phyloP scores from a whole-genome alignment of 2,329 filamentous ascomycete species.

The Diaporthe ilicicola region DNA sequence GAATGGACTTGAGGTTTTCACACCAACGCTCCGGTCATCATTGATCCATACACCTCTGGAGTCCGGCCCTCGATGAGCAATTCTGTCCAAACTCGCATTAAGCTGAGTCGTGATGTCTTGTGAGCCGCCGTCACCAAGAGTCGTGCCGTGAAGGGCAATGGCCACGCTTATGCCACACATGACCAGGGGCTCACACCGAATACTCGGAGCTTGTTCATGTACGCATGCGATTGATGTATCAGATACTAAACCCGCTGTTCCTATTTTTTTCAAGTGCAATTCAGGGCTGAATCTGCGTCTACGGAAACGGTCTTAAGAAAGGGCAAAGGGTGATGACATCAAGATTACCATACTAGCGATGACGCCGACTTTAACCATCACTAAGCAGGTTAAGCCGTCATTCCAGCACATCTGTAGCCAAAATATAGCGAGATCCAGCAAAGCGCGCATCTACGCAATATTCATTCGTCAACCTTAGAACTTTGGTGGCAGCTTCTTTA shows the following conservation, averaged over 20 bases:
- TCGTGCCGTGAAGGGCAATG: slow-evolving; percentile 9
- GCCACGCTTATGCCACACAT: slow-evolving; percentile 21
- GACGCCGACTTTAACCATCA: background rate
- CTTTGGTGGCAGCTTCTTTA: background rate
- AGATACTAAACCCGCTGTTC: background rate
- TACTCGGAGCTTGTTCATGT: background rate
- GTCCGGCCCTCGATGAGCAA: slow-evolving; percentile 45
- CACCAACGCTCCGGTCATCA: slow-evolving; percentile 32
- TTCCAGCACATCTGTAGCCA: too few relatives aligned
- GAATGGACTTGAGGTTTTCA: background rate
- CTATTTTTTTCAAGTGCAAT: too few relatives aligned
- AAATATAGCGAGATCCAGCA: too few relatives aligned
- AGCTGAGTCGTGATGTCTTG: slow-evolving; percentile 31
- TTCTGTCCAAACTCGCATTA: slow-evolving; percentile 37
- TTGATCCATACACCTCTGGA: slow-evolving; percentile 42
- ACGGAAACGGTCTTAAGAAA: too few relatives aligned
- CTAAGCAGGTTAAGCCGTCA: slow-evolving; percentile 4
- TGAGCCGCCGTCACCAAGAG: background rate
- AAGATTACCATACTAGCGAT: background rate
- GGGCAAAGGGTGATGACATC: too few relatives aligned
- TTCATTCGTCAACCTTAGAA: background rate
- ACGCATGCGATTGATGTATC: background rate
- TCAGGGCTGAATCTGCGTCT: too few relatives aligned
- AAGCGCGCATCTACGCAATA: too few relatives aligned
- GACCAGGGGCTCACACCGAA: accelerated